Base-by-base conservation (phyloP, 2,329 filamentous ascomycete species). In the Aspergillus fructus region DNA sequence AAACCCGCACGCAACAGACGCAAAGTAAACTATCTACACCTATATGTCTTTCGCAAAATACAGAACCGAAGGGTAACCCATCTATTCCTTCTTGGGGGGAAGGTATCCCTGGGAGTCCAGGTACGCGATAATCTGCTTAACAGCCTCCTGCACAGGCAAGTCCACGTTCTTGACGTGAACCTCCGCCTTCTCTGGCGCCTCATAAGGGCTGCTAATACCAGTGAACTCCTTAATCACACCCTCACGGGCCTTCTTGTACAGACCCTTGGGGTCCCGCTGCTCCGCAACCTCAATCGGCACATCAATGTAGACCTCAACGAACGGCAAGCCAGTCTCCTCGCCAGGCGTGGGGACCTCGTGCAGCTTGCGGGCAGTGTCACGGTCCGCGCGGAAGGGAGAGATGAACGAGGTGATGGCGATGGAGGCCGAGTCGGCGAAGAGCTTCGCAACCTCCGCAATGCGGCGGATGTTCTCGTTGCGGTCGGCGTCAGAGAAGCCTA, bases 191-290 rank as follows among this genome's bases (percentile, higher is more conserved):
- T 88, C 80, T 5, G 94, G 94, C 60, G 86, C 90, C 84, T 99
- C 94, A 74, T 99, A 99, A 2, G 94, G 94, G 30, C 93, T 92
- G 64, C 89, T 93, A 69, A 97, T 91, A 55, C 94, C 94, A 1
- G 94, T 99, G 74, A 99, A 99, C 66, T 97, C 91, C 78, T 96
- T 94, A 77, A 97, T 97, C 75, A 96, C 87, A 45, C 94, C 94
- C 51, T 90, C 88, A 45, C 93, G 83, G 12, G 94, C 94, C 85
- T 96, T 96, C 84, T 96, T 96, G 80, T 99, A 99, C 59, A 97
- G 79, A 5, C 93, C 94, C 85, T 99, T 99, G 49, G 94, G 94
- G 72, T 99, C 94, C 62, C 94, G 87, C 84, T 93, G 83, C 85
- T 97, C 93, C 39, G 94, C 93, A 45, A 94, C 91, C 76, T 91